phyloP scores from a whole-genome alignment of 2,329 filamentous ascomycete species.

The Spiromastix sp. region DNA sequence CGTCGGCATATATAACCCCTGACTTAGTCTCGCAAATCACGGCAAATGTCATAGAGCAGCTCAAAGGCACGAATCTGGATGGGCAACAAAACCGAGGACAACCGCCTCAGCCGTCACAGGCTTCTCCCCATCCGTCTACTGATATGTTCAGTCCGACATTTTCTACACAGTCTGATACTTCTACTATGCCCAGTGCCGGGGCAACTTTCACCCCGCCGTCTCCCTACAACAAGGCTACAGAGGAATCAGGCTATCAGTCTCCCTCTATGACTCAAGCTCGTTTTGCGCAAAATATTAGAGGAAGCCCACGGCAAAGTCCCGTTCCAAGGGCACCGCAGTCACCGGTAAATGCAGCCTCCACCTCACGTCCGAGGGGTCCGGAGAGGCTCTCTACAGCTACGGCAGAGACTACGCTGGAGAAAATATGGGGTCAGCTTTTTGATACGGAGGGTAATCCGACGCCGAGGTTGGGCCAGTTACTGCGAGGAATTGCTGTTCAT shows the following conservation, averaged over 20 bases:
- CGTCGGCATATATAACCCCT: constrained; percentile 44
- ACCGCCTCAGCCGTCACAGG: constrained; percentile 21
- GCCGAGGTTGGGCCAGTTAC: constrained; percentile 55
- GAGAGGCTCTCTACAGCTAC: constrained; percentile 29
- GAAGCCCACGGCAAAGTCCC: constrained; percentile 15
- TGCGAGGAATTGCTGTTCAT: constrained; percentile 63
- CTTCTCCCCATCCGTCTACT: constrained; percentile 17
- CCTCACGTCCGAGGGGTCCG: constrained; percentile 27
- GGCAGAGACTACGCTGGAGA: constrained; percentile 53
- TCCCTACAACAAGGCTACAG: constrained; percentile 23
- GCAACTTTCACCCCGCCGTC: constrained; percentile 48
- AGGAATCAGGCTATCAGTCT: constrained; percentile 18
- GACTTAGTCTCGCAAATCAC: constrained; percentile 53
- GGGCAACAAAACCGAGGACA: constrained; percentile 18
- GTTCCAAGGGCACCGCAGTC: constrained; percentile 22
- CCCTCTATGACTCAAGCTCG: constrained; percentile 14
- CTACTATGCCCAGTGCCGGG: constrained; percentile 31
- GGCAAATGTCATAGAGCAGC: constrained; percentile 47
- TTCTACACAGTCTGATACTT: constrained; percentile 31
- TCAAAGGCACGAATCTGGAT: constrained; percentile 38
- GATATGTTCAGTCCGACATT: constrained; percentile 36
- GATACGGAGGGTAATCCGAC: constrained; percentile 58
- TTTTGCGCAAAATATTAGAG: constrained; percentile 15
- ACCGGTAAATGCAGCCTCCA: constrained; percentile 25
- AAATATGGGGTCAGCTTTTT: constrained; percentile 69